These are phyloP conservation scores for Mycosphaerella sp. DNA, from an alignment of 2,329 filamentous ascomycete species.

Conservation along the genomic window DNA sequence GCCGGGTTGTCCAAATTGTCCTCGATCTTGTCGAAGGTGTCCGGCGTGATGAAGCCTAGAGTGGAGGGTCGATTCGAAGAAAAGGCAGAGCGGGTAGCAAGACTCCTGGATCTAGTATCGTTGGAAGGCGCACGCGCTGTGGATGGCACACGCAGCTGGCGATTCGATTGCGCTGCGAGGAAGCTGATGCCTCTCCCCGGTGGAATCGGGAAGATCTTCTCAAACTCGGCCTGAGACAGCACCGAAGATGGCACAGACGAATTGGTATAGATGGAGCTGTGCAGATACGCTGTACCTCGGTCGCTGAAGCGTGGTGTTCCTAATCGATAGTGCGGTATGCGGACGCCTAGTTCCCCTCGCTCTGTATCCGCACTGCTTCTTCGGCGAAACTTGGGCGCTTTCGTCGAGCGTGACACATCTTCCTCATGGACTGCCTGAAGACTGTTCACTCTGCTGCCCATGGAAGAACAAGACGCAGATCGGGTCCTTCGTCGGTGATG, in stretches of 20 bases:
- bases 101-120: constrained; percentile 6
- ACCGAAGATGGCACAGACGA: constrained; percentile 60
- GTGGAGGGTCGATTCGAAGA: constrained; percentile 12
- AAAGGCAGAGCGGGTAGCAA: constrained; percentile 7
- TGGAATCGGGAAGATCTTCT: constrained; percentile 40
- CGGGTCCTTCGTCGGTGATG: constrained; percentile 40
- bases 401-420: constrained; percentile 10
- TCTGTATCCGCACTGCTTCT: constrained; percentile 28
- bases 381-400: constrained; percentile 14
- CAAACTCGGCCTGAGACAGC: constrained; percentile 41
- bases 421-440: constrained; percentile 12
- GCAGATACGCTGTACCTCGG: constrained; percentile 67
- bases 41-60: constrained; percentile 41
- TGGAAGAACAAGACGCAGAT: constrained; percentile 66
- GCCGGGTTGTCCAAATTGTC: constrained; percentile 73
- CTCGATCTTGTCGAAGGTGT: constrained; percentile 76
- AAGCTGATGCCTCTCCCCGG: constrained; percentile 26
- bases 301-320: constrained; percentile 75
- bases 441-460: constrained; percentile 15
- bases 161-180: constrained; percentile 13
- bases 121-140: constrained; percentile 20
- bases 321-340: constrained; percentile 75
- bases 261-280: constrained; percentile 67
- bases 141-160: constrained; percentile 20
- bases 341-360: constrained; percentile 26